phyloP scores from a whole-genome alignment of 176 grass and related monocot genomes.

The Phoenix dactylifera region DNA sequence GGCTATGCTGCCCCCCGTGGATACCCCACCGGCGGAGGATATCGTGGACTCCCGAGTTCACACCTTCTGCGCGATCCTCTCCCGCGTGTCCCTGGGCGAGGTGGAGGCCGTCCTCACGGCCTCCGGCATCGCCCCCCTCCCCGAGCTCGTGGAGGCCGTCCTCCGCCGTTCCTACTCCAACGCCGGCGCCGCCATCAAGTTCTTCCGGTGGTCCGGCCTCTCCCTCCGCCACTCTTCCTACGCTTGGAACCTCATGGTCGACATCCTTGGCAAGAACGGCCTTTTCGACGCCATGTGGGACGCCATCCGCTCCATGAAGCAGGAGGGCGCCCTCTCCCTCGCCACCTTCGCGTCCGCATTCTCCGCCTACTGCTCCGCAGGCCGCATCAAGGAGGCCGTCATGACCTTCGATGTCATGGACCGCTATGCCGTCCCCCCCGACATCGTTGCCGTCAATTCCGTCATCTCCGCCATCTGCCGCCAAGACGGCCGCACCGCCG shows the following conservation, averaged over 20 bases:
- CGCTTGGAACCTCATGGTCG: constrained; percentile 79
- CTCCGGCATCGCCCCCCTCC: constrained; percentile 33
- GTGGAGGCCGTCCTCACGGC: constrained; percentile 43
- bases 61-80: constrained; percentile 24
- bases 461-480: constrained; percentile 61
- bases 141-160: constrained; percentile 49
- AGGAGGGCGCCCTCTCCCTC: constrained; percentile 34
- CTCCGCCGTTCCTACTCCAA: constrained; percentile 40
- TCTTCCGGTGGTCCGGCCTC: constrained; percentile 57
- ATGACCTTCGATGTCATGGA: constrained; percentile 67
- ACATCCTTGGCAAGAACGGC: constrained; percentile 67
- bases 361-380: constrained; percentile 45
- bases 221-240: constrained; percentile 33
- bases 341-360: constrained; percentile 76
- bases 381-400: constrained; percentile 47
- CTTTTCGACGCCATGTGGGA: constrained; percentile 85
- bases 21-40: not conserved
- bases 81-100: constrained; percentile 17
- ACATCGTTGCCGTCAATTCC: constrained; percentile 62
- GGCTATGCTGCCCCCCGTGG: not conserved
- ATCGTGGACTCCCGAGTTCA: constrained; percentile 23
- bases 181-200: constrained; percentile 48
- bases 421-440: constrained; percentile 35
- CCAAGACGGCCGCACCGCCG: constrained; percentile 27
- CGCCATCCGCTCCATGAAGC: constrained; percentile 51